phyloP scores from a whole-genome alignment of 2,329 filamentous ascomycete species.

The Daldinia eschscholtzii region DNA sequence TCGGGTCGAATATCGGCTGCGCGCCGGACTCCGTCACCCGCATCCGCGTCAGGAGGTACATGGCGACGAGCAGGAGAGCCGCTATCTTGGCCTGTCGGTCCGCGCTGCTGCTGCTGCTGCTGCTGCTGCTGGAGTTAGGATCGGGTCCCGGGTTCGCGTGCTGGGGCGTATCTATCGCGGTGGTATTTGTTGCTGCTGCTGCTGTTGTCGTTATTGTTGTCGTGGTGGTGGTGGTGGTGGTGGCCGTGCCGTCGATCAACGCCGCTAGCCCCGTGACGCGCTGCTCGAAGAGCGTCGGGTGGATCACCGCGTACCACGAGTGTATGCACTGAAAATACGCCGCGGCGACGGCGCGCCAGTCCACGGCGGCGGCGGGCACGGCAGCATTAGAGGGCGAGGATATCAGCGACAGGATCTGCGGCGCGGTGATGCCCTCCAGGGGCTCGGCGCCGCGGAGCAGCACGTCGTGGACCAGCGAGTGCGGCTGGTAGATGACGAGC shows the following conservation, averaged over 20 bases:
- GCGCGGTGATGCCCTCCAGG: slow-evolving; percentile 53
- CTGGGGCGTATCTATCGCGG: slow-evolving; percentile 29
- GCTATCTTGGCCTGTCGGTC: slow-evolving; percentile 48
- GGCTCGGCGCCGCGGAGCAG: slow-evolving; percentile 50
- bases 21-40: slow-evolving; percentile 55
- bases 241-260: slow-evolving; percentile 29
- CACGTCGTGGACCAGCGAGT: slow-evolving; percentile 46
- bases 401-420: slow-evolving; percentile 57
- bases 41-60: slow-evolving; percentile 58
- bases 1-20: slow-evolving; percentile 56
- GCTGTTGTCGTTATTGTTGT: no score
- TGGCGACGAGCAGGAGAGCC: slow-evolving; percentile 58
- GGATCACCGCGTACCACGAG: slow-evolving; percentile 58
- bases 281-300: slow-evolving; percentile 56
- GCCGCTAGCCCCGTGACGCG: slow-evolving; percentile 45
- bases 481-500: slow-evolving; percentile 51
- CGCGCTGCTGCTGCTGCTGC: no score
- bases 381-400: slow-evolving; percentile 10
- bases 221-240: not conserved
- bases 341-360: slow-evolving; percentile 56
- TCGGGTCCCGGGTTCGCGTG: slow-evolving; percentile 38
- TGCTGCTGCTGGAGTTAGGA: slow-evolving; percentile 1
- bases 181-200: no score
- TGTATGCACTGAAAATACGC: slow-evolving; percentile 59
- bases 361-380: slow-evolving; percentile 27